Evolutionary conservation across 2,329 filamentous ascomycete species (phyloP), one percentile per base, ranked within the genome.

Genomic region (Dryadomyces sulphureus): DNA sequence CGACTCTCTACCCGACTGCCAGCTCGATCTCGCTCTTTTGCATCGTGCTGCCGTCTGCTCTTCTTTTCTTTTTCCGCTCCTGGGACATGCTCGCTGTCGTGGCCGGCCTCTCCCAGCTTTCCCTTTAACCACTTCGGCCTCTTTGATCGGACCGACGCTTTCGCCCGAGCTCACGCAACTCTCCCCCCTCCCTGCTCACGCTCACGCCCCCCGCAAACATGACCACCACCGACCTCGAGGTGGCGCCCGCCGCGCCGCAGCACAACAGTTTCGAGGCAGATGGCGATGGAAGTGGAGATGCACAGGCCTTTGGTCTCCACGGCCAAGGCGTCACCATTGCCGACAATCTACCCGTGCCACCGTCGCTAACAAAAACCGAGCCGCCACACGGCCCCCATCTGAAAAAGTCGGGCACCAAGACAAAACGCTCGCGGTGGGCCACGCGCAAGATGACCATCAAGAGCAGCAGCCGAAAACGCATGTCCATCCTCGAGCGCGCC

Each of bases 351-450:
- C 54, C 52, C 24, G 45, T 52, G 44, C 62, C 64, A 54, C 54
- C 51, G 41, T 44, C 53, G 16, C 35, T 45, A 12, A 36, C 34
- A n/a, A 36, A 17, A 19, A n/a, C 40, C 46, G 19, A 43, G 9
- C 11, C 17, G 24, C 21, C 38, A 39, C 32, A 22, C 38, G 25
- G 11, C 32, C 8, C n/a, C 40, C 9, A 38, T n/a, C 11, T 44
- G 24, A 45, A 47, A 25, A 39, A 48, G 22, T 27, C 43, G 2
- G 30, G 36, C 1, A 19, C 43, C 43, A 55, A 60, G 47, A 82
- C 80, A 20, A 87, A 90, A 60, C 75, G 89, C 59, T 80, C 92
- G 62, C 75, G 92, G 78, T 96, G 92, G 92, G 90, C 92, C 17
- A 96, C 92, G n/a, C 85, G 89, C 58, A 85, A 87, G 61, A 77